Conservation (phyloP, 2,329 filamentous ascomycete genomes). For the Colletotrichum sp. region DNA sequence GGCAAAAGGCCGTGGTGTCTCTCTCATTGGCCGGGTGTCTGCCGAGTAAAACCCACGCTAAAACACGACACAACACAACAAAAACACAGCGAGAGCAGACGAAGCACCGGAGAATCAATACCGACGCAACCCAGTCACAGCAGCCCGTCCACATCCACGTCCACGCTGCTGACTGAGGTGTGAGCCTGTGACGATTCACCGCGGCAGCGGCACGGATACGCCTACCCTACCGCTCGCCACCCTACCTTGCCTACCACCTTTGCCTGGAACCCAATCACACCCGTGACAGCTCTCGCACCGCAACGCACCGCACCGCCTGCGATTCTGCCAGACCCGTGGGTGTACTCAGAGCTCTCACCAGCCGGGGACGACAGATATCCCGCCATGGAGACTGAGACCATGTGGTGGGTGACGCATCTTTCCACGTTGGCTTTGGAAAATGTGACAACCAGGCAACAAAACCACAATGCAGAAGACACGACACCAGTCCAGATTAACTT, state of each 20-base stretch:
- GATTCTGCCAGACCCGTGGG: background rate
- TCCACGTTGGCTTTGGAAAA: background rate
- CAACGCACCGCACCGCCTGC: background rate
- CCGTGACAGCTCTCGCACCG: background rate
- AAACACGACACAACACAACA: background rate
- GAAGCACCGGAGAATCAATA: background rate
- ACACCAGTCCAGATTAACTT: background rate
- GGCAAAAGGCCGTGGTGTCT: background rate
- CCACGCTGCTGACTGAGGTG: background rate
- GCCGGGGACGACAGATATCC: background rate
- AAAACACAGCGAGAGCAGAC: background rate
- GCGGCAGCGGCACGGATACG: background rate
- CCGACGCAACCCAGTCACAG: background rate
- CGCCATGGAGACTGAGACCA: background rate
- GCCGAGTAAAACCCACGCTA: slow-evolving; percentile 3
- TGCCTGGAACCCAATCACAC: background rate
- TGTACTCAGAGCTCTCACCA: background rate
- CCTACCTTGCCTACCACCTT: background rate
- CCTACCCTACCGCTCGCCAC: background rate
- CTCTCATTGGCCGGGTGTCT: background rate
- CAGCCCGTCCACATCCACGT: background rate
- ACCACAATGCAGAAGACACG: background rate
- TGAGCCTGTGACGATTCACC: background rate
- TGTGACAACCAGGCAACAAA: background rate
- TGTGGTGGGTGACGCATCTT: background rate